phyloP scores from a whole-genome alignment of 164 flowering plant species.

The Liquidambar formosana region DNA sequence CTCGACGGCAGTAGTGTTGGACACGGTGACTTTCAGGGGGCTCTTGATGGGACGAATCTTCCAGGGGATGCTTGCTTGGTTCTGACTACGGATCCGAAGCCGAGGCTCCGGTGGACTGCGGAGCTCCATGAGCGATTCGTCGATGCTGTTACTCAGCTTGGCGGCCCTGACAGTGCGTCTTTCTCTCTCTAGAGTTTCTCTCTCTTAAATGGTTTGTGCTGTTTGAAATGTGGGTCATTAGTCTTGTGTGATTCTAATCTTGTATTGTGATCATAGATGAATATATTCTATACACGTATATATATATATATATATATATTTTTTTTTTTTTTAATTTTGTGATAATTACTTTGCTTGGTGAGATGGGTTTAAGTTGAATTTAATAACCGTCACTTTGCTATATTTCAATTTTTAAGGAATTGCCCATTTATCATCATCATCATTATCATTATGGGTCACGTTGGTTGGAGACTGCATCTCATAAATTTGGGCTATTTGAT shows the following conservation, averaged over 20 bases:
- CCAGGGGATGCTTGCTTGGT: conserved; percentile 66
- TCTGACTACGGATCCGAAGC: conserved; percentile 64
- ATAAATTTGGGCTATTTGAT: too few relatives aligned
- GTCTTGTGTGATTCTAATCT: not conserved
- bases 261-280: not conserved
- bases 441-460: too few relatives aligned
- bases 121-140: conserved; percentile 69
- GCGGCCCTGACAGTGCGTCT: conserved; percentile 59
- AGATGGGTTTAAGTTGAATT: too few relatives aligned
- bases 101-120: conserved; percentile 64
- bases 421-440: too few relatives aligned
- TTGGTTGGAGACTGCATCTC: too few relatives aligned
- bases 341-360: too few relatives aligned
- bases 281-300: not conserved
- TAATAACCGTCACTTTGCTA: too few relatives aligned
- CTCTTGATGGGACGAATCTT: conserved; percentile 45
- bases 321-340: too few relatives aligned
- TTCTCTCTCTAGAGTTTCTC: not conserved
- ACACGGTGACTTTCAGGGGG: conserved; percentile 27
- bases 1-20: conserved; percentile 32
- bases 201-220: not conserved
- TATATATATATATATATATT: too few relatives aligned
- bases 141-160: conserved; percentile 67
- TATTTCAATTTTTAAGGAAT: too few relatives aligned
- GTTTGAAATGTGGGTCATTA: not conserved